These are phyloP conservation scores for Aspergillus sojae DNA, from an alignment of 2,329 filamentous ascomycete genomes.

Conservation along the genomic window DNA sequence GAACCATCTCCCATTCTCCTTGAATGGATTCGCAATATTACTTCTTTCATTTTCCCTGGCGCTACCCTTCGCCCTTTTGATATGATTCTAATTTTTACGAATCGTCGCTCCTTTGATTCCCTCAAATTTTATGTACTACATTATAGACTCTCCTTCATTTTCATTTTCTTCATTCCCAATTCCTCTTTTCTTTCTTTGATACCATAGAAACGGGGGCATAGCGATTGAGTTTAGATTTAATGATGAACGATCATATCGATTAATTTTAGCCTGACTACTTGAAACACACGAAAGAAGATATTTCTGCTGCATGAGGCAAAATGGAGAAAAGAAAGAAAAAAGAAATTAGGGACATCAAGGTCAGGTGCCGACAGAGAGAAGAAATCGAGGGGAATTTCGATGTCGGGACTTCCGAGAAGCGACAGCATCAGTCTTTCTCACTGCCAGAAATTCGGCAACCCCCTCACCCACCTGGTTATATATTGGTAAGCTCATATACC, in stretches of 20 bases:
- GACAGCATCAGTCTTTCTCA: background rate
- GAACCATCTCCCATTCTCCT: background rate
- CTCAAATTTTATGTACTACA: background rate
- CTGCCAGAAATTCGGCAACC: background rate
- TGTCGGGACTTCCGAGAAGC: background rate
- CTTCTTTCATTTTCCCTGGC: background rate
- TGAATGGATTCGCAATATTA: background rate
- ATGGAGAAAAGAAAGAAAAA: no score
- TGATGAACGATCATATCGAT: background rate
- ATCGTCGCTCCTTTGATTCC: background rate
- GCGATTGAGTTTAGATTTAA: background rate
- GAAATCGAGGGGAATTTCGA: background rate
- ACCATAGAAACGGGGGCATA: background rate
- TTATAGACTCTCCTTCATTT: background rate
- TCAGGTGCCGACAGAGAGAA: background rate
- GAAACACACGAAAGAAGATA: no score
- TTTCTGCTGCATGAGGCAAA: no score
- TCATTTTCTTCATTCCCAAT: background rate
- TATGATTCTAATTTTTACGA: background rate
- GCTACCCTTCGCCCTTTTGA: background rate
- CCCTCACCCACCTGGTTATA: background rate
- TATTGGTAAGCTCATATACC: background rate
- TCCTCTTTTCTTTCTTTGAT: background rate
- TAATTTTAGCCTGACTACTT: background rate
- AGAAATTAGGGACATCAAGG: background rate